Evolutionary conservation across 805 yeast genomes (phyloP).

Genomic region (Candida nemodendra): DNA sequence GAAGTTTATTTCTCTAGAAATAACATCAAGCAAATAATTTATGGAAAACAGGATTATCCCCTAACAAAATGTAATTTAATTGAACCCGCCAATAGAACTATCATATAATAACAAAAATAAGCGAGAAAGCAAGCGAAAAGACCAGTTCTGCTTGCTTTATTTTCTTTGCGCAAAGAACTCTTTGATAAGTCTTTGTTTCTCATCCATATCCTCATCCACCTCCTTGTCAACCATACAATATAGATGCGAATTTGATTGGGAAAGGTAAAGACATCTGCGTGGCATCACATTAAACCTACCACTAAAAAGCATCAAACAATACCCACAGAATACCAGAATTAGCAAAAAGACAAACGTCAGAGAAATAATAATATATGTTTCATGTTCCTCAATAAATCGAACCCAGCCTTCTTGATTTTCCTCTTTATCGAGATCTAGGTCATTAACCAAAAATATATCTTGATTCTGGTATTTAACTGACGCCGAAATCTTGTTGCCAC

Average conservation of each 20-base stretch:
- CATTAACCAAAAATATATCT: slow-evolving; percentile 13
- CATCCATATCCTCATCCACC: slow-evolving; percentile 8
- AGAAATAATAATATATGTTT: slow-evolving; percentile 10
- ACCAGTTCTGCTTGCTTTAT: too few relatives aligned
- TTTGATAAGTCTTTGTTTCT: slow-evolving; percentile 17
- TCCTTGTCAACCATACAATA: neutral
- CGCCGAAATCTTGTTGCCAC: slow-evolving; percentile 6
- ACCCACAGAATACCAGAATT: slow-evolving; percentile 4
- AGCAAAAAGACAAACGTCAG: slow-evolving; percentile 12
- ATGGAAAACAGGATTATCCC: too few relatives aligned
- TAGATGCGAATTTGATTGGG: neutral
- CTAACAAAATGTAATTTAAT: too few relatives aligned
- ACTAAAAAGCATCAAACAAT: slow-evolving; percentile 8
- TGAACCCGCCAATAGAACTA: too few relatives aligned
- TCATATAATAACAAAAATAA: too few relatives aligned
- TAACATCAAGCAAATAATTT: too few relatives aligned
- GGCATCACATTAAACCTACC: slow-evolving; percentile 5
- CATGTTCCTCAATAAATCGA: slow-evolving; percentile 10
- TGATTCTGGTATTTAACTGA: slow-evolving; percentile 11
- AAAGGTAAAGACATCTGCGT: neutral
- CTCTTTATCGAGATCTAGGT: slow-evolving; percentile 3
- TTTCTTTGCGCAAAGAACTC: slow-evolving; percentile 13
- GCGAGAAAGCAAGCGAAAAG: too few relatives aligned
- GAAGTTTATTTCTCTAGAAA: too few relatives aligned
- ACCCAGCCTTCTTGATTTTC: slow-evolving; percentile 5